A percentile compares a stretch with the other conserved stretches of the same genome.
Conservation (phyloP, 192 early-diverging fungal species). For the Podochytrium sp. region DNA sequence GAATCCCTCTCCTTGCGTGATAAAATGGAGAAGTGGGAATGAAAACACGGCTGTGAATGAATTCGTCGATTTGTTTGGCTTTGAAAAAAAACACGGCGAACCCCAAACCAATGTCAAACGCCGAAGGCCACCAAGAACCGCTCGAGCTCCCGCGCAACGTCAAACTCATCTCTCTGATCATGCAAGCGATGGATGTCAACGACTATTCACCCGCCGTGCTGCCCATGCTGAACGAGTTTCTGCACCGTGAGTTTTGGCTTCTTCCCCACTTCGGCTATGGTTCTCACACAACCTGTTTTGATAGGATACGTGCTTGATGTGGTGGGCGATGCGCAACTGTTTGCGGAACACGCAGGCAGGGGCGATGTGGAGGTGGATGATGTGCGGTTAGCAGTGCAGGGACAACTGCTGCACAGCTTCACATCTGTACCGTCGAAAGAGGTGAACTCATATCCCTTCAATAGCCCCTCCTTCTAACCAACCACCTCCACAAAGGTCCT, state of each 20-base stretch:
- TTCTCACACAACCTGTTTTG: neutral
- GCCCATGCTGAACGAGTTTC: constrained; percentile 90
- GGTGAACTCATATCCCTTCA: constrained; percentile 43
- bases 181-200: constrained; percentile 81
- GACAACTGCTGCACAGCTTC: constrained; percentile 88
- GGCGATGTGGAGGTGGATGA: constrained; percentile 82
- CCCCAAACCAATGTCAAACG: no score
- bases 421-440: constrained; percentile 88
- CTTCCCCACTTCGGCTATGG: constrained; percentile 1
- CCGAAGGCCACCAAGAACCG: constrained; percentile 49
- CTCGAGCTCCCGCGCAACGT: constrained; percentile 56
- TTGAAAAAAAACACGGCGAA: no score
- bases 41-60: no score
- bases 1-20: no score
- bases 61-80: no score
- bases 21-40: no score
- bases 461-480: neutral
- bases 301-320: constrained; percentile 89
- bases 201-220: constrained; percentile 92
- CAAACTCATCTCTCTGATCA: constrained; percentile 82
- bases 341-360: constrained; percentile 87
- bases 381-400: constrained; percentile 90
- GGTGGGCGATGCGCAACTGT: constrained; percentile 86
- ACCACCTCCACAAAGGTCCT: constrained; percentile 16
- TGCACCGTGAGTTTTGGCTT: constrained; percentile 62